Conservation (phyloP, 352 stramenopile species). For the Pythium pyrilobum region DNA sequence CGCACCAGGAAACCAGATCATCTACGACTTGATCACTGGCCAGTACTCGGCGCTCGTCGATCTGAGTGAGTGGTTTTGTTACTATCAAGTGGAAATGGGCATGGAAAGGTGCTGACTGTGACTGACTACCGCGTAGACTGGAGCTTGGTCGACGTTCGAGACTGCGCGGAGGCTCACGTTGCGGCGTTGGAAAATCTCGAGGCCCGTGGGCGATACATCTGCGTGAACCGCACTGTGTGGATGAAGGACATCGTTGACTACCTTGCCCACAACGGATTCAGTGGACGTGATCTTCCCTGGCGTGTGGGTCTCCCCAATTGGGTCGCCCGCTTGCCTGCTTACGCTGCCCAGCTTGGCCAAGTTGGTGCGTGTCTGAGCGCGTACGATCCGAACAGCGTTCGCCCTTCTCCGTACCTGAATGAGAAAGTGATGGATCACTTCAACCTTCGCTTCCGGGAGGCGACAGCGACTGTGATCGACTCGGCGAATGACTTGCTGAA, state of each 20-base stretch:
- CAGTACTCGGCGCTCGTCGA: slow-evolving; percentile 86
- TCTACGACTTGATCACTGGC: slow-evolving; percentile 83
- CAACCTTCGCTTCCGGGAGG: slow-evolving; percentile 67
- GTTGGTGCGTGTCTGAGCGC: slow-evolving; percentile 71
- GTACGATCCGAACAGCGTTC: slow-evolving; percentile 44
- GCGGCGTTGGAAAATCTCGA: slow-evolving; percentile 80
- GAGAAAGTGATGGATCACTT: slow-evolving; percentile 79
- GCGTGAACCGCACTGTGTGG: slow-evolving; percentile 79
- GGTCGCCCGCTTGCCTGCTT: slow-evolving; percentile 80
- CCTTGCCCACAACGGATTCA: slow-evolving; percentile 80
- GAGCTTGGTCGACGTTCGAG: slow-evolving; percentile 82
- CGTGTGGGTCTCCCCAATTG: slow-evolving; percentile 74
- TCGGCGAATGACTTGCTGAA: slow-evolving; percentile 80
- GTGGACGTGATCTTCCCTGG: slow-evolving; percentile 81
- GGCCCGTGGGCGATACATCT: slow-evolving; percentile 81
- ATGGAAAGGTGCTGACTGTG: not conserved
- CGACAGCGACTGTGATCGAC: slow-evolving; percentile 64
- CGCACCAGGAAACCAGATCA: slow-evolving; percentile 77
- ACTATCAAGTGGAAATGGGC: not conserved
- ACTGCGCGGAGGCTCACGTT: slow-evolving; percentile 79
- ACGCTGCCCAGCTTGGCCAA: slow-evolving; percentile 81
- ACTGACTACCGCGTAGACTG: slow-evolving; percentile 51
- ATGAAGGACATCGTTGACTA: slow-evolving; percentile 88
- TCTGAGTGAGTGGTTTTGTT: slow-evolving; percentile 41
- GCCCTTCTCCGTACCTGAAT: slow-evolving; percentile 72